phyloP scores from a whole-genome alignment of 2,329 filamentous ascomycete genomes.

The Pyrenochaeta sp. region DNA sequence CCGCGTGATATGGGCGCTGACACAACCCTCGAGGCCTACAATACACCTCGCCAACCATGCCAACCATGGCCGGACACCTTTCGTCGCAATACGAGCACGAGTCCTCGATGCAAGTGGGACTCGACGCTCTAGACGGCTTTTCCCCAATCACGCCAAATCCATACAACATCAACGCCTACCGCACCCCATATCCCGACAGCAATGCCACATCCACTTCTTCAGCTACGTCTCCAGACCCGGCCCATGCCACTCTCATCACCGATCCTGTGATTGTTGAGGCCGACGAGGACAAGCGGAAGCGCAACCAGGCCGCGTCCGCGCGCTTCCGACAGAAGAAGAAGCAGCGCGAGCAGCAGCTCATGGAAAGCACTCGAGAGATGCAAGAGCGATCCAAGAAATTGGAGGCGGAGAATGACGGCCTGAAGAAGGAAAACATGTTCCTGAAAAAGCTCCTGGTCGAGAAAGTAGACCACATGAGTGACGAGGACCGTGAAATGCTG shows the following conservation, averaged over 20 bases:
- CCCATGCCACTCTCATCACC: constrained; percentile 17
- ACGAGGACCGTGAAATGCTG: constrained; percentile 40
- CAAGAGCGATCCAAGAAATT: constrained; percentile 77
- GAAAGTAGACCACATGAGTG: constrained; percentile 50
- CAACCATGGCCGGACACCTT: constrained; percentile 37
- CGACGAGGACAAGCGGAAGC: constrained; percentile 87
- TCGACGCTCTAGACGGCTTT: constrained; percentile 41
- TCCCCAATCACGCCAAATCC: constrained; percentile 32
- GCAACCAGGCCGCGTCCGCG: constrained; percentile 87
- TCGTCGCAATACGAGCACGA: constrained; percentile 34
- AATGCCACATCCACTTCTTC: constrained; percentile 38
- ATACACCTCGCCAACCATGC: constrained; percentile 37
- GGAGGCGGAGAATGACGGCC: constrained; percentile 58
- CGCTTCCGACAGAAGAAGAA: constrained; percentile 96
- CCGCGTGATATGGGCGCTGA: constrained; percentile 29
- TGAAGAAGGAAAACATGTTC: constrained; percentile 54
- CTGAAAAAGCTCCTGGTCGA: constrained; percentile 45
- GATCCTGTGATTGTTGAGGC: constrained; percentile 55
- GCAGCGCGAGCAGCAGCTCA: constrained; percentile 84
- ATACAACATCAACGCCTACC: constrained; percentile 34
- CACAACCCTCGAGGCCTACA: constrained; percentile 32
- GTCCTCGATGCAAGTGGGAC: constrained; percentile 22
- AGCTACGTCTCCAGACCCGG: constrained; percentile 31
- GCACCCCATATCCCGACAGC: constrained; percentile 43
- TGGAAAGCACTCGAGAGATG: constrained; percentile 68